phyloP scores from a whole-genome alignment of 768 basidiomycete genomes.

The Suillus brevipes region DNA sequence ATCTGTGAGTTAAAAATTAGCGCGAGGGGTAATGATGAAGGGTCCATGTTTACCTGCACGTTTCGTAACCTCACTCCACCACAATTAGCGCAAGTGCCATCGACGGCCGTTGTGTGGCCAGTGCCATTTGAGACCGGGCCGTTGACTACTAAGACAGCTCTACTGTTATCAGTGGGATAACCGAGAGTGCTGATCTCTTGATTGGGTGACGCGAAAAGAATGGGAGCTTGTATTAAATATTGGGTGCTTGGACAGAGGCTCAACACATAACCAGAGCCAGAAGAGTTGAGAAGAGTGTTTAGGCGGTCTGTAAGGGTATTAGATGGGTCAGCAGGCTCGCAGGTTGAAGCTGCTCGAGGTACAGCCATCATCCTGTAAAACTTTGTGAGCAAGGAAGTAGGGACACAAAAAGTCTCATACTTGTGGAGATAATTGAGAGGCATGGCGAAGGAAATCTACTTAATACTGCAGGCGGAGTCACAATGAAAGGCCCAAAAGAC shows the following conservation, averaged over 20 bases:
- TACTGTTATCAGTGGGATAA: conserved; percentile 64
- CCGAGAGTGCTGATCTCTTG: conserved; percentile 84
- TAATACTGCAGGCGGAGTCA: neutral
- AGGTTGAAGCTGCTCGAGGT: conserved; percentile 17
- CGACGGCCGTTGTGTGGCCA: conserved; percentile 73
- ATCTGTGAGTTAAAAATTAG: conserved; percentile 44
- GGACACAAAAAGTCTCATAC: conserved; percentile 6
- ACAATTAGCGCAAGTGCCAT: conserved; percentile 63
- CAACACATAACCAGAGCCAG: conserved; percentile 66
- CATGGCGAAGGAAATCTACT: conserved; percentile 16
- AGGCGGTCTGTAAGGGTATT: conserved; percentile 64
- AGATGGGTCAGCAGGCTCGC: conserved; percentile 52
- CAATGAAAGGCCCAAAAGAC: neutral
- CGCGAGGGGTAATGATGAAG: neutral
- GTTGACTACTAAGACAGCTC: conserved; percentile 69
- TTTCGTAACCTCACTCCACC: conserved; percentile 64
- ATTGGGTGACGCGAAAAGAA: conserved; percentile 62
- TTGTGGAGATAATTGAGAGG: conserved; percentile 6
- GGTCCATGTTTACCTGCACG: conserved; percentile 52
- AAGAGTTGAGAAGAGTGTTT: conserved; percentile 62
- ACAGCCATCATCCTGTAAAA: conserved; percentile 1
- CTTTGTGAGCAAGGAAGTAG: neutral
- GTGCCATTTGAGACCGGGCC: conserved; percentile 56
- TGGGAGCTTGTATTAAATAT: conserved; percentile 66
- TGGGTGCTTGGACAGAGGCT: conserved; percentile 60